phyloP scores from a whole-genome alignment of 1,284 basidiomycete genomes.

The Chiua sp. region DNA sequence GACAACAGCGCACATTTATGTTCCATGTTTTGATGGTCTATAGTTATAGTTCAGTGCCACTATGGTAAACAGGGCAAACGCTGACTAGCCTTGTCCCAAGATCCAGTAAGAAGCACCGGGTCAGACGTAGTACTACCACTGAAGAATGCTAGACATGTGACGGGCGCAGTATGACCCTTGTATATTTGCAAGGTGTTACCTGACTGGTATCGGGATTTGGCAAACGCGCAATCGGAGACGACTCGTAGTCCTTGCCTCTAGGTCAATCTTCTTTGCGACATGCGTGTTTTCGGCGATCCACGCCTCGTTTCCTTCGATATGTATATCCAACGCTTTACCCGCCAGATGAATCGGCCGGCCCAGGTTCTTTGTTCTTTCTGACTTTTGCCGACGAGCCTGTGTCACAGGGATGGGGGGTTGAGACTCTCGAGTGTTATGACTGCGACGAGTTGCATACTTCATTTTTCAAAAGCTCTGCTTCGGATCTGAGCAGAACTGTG shows the following conservation, averaged over 20 bases:
- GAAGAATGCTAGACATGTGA: conserved; percentile 79
- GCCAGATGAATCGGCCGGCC: conserved; percentile 80
- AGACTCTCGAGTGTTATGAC: neutral
- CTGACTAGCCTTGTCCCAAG: conserved; percentile 83
- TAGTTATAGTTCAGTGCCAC: conserved; percentile 1
- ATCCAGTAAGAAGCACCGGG: conserved; percentile 76
- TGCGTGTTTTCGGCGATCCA: conserved; percentile 91
- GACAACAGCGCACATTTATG: conserved; percentile 55
- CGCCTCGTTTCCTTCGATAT: conserved; percentile 65
- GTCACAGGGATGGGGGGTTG: neutral
- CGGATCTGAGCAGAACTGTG: conserved; percentile 65
- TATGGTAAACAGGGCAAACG: neutral
- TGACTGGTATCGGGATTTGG: conserved; percentile 54
- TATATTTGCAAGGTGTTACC: conserved; percentile 79
- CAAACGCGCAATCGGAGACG: conserved; percentile 9
- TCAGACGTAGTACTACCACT: conserved; percentile 43
- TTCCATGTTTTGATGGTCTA: conserved; percentile 89
- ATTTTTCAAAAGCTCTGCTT: conserved; percentile 74
- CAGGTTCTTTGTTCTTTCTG: conserved; percentile 69
- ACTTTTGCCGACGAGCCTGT: conserved; percentile 74
- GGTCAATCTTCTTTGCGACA: conserved; percentile 71
- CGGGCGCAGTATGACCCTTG: conserved; percentile 86
- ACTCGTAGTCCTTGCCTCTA: conserved; percentile 60
- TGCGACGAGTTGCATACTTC: conserved; percentile 51
- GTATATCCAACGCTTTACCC: conserved; percentile 77